Percentiles rank a stretch among this genome's conserved stretches.
Evolutionary conservation across 805 yeast genomes (phyloP).

Genomic region (Starmerella bombi): DNA sequence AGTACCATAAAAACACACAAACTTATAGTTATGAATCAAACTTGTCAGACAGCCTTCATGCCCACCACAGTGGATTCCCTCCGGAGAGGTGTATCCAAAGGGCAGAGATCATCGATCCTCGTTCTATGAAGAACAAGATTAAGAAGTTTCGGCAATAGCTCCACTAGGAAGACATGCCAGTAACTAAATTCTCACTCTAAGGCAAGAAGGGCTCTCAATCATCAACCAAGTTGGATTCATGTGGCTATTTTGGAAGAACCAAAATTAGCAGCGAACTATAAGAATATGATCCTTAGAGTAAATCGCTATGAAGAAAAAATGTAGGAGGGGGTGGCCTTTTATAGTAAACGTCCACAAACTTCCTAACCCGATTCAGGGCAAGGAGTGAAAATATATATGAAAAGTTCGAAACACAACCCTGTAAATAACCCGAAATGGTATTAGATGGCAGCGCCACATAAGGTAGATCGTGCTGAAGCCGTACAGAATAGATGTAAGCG

Average conservation of each 20-base stretch:
- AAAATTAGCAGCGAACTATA: slow-evolving; percentile 98
- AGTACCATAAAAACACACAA: too few species aligned
- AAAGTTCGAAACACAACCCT: too few species aligned
- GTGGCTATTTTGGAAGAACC: slow-evolving; percentile 95
- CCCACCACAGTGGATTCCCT: slow-evolving; percentile 84
- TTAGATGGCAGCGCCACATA: too few species aligned
- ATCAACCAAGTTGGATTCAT: slow-evolving; percentile 98
- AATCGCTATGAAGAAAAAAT: slow-evolving; percentile 69
- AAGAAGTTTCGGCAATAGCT: slow-evolving; percentile 25
- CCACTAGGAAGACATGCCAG: slow-evolving; percentile 31
- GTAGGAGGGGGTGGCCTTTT: slow-evolving; percentile 7
- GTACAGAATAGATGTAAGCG: too few species aligned
- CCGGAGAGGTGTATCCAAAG: slow-evolving; percentile 75
- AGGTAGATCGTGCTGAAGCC: too few species aligned
- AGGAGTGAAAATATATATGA: too few species aligned
- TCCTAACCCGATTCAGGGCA: too few species aligned
- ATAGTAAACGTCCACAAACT: slow-evolving; percentile 11
- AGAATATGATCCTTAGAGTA: slow-evolving; percentile 90
- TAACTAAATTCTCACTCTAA: slow-evolving; percentile 59
- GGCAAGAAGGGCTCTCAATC: slow-evolving; percentile 79
- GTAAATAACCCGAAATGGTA: too few species aligned
- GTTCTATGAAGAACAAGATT: slow-evolving; percentile 20
- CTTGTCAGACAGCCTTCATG: slow-evolving; percentile 99
- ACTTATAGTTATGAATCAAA: too few species aligned
- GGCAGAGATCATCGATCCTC: slow-evolving; percentile 99